A percentile compares a stretch with the other conserved stretches of the same genome.
phyloP scores from a whole-genome alignment of 2,329 filamentous ascomycete species.

The Pleomassaria siparia region DNA sequence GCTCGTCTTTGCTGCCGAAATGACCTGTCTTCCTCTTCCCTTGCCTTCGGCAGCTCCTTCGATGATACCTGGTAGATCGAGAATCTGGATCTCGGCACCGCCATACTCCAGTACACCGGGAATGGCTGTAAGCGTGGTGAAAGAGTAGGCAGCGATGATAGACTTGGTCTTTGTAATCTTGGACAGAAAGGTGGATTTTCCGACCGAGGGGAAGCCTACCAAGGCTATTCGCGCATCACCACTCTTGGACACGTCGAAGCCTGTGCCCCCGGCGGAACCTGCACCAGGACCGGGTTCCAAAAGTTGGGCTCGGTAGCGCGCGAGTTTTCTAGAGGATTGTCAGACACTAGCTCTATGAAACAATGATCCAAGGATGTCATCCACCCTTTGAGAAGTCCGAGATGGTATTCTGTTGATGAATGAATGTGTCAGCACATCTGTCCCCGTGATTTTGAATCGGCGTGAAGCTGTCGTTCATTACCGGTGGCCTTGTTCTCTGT shows the following conservation, averaged over 20 bases:
- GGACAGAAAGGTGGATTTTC: conserved; percentile 97
- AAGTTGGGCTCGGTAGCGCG: conserved; percentile 88
- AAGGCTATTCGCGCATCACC: conserved; percentile 96
- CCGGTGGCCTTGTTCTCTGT: conserved; percentile 98
- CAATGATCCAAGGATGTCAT: background rate
- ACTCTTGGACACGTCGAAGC: conserved; percentile 89
- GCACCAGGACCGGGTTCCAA: conserved; percentile 84
- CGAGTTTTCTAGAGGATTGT: conserved; percentile 73
- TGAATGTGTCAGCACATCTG: conserved; percentile 44
- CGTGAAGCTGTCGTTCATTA: conserved; percentile 51
- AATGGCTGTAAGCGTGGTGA: conserved; percentile 96
- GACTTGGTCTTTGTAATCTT: conserved; percentile 98
- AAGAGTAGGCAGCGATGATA: conserved; percentile 93
- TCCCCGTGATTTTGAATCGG: conserved; percentile 19
- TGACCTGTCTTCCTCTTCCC: conserved; percentile 92
- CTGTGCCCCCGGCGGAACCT: conserved; percentile 74
- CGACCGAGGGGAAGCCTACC: conserved; percentile 97
- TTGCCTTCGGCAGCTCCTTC: conserved; percentile 96
- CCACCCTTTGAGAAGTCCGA: conserved; percentile 95
- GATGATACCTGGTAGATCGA: conserved; percentile 97
- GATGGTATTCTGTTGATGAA: conserved; percentile 77
- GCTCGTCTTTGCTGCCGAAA: conserved; percentile 96
- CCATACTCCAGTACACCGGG: conserved; percentile 97
- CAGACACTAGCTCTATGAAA: conserved; percentile 12
- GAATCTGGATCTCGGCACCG: conserved; percentile 94